These are phyloP conservation scores for Austroboletus niveus DNA, from an alignment of 1,284 basidiomycete species.

Conservation along the genomic window DNA sequence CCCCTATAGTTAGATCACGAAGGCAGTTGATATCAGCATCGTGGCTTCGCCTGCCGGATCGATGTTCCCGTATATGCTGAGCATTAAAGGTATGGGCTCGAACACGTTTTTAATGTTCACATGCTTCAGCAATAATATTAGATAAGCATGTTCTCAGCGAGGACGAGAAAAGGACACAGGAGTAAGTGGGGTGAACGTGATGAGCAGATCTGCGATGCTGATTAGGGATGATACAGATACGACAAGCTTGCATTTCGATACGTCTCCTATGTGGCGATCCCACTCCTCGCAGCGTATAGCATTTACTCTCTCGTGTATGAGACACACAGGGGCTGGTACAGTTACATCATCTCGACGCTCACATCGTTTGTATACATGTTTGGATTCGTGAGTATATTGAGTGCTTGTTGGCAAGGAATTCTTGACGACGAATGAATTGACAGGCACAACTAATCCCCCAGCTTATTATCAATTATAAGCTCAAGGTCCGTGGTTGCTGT, in stretches of 20 bases:
- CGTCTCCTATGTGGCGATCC: conserved; percentile 85
- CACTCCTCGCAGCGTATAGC: conserved; percentile 83
- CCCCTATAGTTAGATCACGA: conserved; percentile 57
- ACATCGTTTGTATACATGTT: conserved; percentile 95
- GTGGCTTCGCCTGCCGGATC: conserved; percentile 58
- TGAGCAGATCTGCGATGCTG: conserved; percentile 20
- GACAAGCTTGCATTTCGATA: conserved; percentile 88
- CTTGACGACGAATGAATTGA: conserved; percentile 19
- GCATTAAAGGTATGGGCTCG: conserved; percentile 65
- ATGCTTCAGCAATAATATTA: conserved; percentile 28
- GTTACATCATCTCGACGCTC: conserved; percentile 86
- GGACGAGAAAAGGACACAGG: conserved; percentile 97
- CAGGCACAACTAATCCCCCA: conserved; percentile 90
- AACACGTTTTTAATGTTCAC: conserved; percentile 15
- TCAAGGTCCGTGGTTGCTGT: conserved; percentile 59
- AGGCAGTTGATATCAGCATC: conserved; percentile 83
- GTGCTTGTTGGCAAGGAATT: conserved; percentile 4
- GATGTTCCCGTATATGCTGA: conserved; percentile 74
- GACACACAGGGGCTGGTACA: conserved; percentile 93
- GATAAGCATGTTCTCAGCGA: conserved; percentile 93
- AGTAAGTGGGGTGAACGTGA: conserved; percentile 50
- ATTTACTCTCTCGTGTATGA: conserved; percentile 89
- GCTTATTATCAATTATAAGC: conserved; percentile 94
- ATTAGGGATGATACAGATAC: conserved; percentile 47
- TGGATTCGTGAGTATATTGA: conserved; percentile 75